Conservation (phyloP, 106 monocot genomes). For the Posidonia australis region DNA sequence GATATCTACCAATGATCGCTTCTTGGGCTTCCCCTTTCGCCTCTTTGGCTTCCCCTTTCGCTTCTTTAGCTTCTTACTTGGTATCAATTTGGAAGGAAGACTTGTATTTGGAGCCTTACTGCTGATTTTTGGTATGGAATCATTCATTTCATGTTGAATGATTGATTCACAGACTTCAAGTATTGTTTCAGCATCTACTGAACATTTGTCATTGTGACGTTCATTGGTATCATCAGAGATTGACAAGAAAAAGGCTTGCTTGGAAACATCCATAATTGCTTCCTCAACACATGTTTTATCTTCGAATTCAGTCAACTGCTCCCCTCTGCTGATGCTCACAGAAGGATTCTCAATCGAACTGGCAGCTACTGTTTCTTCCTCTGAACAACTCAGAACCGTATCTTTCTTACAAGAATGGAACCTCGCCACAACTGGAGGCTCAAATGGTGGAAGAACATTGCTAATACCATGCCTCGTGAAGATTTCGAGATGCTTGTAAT, state of each 20-base stretch:
- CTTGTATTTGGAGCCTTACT: neutral
- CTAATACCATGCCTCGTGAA: neutral
- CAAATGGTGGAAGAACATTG: slow-evolving; percentile 7
- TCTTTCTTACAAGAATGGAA: neutral
- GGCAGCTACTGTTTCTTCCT: neutral
- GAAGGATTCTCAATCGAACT: neutral
- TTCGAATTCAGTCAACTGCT: neutral
- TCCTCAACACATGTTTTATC: neutral
- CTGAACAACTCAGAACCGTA: neutral
- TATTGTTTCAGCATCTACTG: neutral
- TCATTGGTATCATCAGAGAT: neutral
- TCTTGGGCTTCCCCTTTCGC: too few species aligned
- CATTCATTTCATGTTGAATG: neutral
- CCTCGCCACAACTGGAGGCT: neutral
- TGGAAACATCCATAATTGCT: neutral
- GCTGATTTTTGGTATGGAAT: neutral
- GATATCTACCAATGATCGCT: slow-evolving; percentile 5
- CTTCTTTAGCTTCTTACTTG: neutral
- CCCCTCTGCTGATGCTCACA: neutral
- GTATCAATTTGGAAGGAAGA: neutral
- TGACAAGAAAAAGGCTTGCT: neutral
- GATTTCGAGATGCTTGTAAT: neutral
- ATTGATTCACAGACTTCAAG: too few species aligned
- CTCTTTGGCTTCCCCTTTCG: neutral
- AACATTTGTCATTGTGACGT: neutral